Percentiles rank a stretch among this genome's conserved stretches.
Evolutionary conservation across 2,329 filamentous ascomycete genomes (phyloP).

Genomic region (Talaromyces sp.): DNA sequence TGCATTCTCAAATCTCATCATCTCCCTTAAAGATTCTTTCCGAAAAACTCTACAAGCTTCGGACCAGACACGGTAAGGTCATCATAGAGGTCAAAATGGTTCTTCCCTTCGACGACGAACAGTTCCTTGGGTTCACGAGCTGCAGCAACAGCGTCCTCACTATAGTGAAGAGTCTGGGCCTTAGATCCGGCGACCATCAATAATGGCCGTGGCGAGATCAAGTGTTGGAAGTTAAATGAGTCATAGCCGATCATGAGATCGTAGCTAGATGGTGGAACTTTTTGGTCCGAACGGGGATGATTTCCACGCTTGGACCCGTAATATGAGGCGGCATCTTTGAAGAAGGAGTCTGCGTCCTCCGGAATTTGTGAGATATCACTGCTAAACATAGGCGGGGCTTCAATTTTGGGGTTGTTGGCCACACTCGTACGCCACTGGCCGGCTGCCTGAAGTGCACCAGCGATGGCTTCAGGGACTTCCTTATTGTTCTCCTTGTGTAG

Average conservation of each 20-base stretch:
- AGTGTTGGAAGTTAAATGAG: slow-evolving; percentile 14
- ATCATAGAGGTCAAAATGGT: slow-evolving; percentile 24
- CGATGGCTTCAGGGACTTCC: not conserved
- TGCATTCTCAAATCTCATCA: too few species aligned
- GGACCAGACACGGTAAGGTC: slow-evolving; percentile 16
- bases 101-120: slow-evolving; percentile 17
- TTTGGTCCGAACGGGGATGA: slow-evolving; percentile 14
- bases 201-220: slow-evolving; percentile 20
- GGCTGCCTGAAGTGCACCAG: slow-evolving; percentile 5
- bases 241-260: slow-evolving; percentile 18
- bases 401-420: slow-evolving; percentile 2
- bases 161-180: slow-evolving; percentile 17
- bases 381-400: slow-evolving; percentile 8
- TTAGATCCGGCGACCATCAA: slow-evolving; percentile 21
- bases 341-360: slow-evolving; percentile 5
- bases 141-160: slow-evolving; percentile 15
- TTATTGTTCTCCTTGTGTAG: slow-evolving; percentile 1
- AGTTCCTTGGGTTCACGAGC: slow-evolving; percentile 24
- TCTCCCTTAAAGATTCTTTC: not conserved
- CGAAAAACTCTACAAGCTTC: slow-evolving; percentile 10
- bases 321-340: slow-evolving; percentile 16
- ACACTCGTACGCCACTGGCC: slow-evolving; percentile 10
- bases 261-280: slow-evolving; percentile 11
- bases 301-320: slow-evolving; percentile 16
- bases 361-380: slow-evolving; percentile 10